Base-by-base conservation (phyloP, 805 yeast species). In the Nakazawaea holstii region DNA sequence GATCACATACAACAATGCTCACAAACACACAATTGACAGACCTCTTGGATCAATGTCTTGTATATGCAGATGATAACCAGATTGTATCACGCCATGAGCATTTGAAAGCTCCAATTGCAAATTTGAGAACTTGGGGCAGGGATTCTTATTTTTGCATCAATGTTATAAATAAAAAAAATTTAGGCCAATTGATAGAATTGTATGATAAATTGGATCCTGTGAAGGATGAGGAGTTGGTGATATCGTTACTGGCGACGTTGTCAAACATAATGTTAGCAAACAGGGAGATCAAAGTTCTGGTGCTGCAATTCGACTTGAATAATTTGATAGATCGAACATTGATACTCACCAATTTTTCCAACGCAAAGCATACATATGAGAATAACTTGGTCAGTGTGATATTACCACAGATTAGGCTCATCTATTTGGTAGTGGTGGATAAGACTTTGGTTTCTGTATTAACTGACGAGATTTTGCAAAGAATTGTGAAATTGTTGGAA, bases 341-440 rank as follows among this genome's bases (percentile, higher is more conserved):
- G 10, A 35, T 3, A 10, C 17, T 27, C 8, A 27, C 39, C 13
- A 11, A 37, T 5, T 5, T 6, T 11, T 27, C 39, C 3, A 45
- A 15, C 26, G 9, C 28, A 6, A 6, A 15, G 17, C 35, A 35
- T 29, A 8, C 20, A 6, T 40, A 46, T 20, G 20, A 32, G 4
- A 28, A 40, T 4, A 29, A 35, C 10, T 26, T 46, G 26, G 31
- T 40, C 9, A 15, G 28, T 4, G 9, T 17, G 8, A 15, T 46
- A 11, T 26, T 46, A 24, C 43, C 49, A 10, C 46, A 9, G 8
- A 17, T 46, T 4, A 29, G 49, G 20, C 30, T 46, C 30, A 29
- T 46, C 14, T 46, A 46, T 26, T 28, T 46, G 17, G 17, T 46
- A 3, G 27, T 24, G 20, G 46, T 46, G n/a, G 43, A 45, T 39